Conservation (phyloP, 2,329 filamentous ascomycete genomes). For the Nakataea oryzae region DNA sequence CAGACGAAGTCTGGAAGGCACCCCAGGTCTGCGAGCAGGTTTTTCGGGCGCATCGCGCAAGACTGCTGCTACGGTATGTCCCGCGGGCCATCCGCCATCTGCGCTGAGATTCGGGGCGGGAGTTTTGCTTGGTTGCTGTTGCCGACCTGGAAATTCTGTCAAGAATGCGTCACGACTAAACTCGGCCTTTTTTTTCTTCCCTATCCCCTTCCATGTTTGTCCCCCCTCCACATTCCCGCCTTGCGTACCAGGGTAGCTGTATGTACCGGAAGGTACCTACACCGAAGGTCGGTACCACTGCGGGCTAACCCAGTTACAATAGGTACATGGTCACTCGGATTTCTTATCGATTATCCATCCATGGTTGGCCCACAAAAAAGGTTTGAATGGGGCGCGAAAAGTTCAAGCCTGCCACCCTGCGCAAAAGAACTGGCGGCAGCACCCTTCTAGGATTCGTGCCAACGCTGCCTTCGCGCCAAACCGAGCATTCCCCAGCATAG, state of each 20-base stretch:
- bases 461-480: background rate
- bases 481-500: background rate
- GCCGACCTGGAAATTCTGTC: background rate
- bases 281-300: too few relatives aligned
- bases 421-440: background rate
- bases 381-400: background rate
- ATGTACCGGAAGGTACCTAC: too few relatives aligned
- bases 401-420: background rate
- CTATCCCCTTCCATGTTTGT: background rate
- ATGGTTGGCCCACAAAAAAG: background rate
- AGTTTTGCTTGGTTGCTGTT: background rate
- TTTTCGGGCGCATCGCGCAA: background rate
- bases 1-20: slow-evolving; percentile 10
- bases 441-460: background rate
- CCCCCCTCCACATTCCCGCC: too few relatives aligned
- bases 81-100: background rate
- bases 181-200: background rate
- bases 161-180: background rate
- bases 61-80: slow-evolving; percentile 6
- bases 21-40: slow-evolving; percentile 7
- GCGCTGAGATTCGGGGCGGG: background rate
- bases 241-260: too few relatives aligned
- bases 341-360: background rate
- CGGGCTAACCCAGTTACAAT: too few relatives aligned
- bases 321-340: too few relatives aligned